Evolutionary conservation across 805 yeast genomes (phyloP), one percentile per base, ranked within the genome.

Genomic region (Wickerhamomyces canadensis): DNA sequence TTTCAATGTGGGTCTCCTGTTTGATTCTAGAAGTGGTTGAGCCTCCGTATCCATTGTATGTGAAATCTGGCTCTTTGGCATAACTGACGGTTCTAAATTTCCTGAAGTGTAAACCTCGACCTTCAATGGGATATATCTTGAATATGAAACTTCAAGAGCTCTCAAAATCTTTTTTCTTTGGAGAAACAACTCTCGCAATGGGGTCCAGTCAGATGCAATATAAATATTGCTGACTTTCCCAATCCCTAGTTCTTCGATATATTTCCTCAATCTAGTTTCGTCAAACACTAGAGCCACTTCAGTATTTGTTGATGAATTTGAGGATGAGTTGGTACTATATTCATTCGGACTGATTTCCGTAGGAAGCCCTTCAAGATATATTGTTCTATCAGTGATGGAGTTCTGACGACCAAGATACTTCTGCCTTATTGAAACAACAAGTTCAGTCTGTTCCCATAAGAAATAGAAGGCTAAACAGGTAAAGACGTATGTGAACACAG

Each of bases 321-420:
- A 30, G 4, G 46, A 38, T 4, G 35, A 38, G 21, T 27, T 33
- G 15, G 44, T 31, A 2, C 31, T 37, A 33, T 50, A 53, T 4
- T 53, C 57, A n/a, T 40, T 38, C 5, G 55, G 57, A 29, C 96
- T 70, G 34, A 89, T 64, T 31, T 80, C 78, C 0, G 81, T 79
- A 1, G 98, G 98, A 6, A 91, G 82, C 0, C 98, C 98, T 33
- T 89, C 79, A 8, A 91, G 58, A 37, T 89, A 66, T 32, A 93
- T 80, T 1, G 98, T 93, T 54, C 96, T 72, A 65, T 91, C 98
- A 0, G 98, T 87, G 37, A 91, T 72, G 4, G 95, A 82, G 54
- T 83, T 81, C 55, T 89, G 98, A 43, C 74, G 75, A 0, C 98
- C 97, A 43, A 93, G 65, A 52, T 84, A 84, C 37, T 62, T 63